Base-by-base conservation (phyloP, 768 basidiomycete genomes). In the Asterophora lycoperdoides region DNA sequence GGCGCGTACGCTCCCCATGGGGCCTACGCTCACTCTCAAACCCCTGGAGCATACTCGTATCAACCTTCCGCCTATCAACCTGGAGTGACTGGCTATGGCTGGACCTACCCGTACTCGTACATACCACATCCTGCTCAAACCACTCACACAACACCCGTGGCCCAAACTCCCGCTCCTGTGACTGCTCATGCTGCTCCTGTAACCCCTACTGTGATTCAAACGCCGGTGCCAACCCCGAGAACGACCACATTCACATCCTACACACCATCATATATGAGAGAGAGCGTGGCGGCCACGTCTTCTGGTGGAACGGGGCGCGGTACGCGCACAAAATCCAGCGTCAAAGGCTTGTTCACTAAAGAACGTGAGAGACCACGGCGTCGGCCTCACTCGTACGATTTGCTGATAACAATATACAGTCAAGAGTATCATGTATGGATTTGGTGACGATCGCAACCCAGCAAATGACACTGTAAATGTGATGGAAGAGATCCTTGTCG, bases 401-500 rank as follows among this genome's bases (percentile, higher is more conserved):
- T 34, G 9, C 20, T 55, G 17, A 52, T 54, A 45, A 51, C 44
- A 43, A 42, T 20, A 51, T 55, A 47, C 57, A 91, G 91, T 93
- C 50, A 82, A 84, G 57, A 88, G 77, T 52, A 69, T 93, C 43
- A 92, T 93, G 91, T 94, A 92, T 60, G 92, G 89, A 23, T 96
- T 95, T 66, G 93, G 93, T 9, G 93, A 96, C 63, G 91, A 92
- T 61, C 76, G 86, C 13, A 88, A 90, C 56, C 89, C 92, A 0
- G 85, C 90, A 2, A 86, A 80, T 33, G 93, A 96, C 58, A 88
- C 89, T 0, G 88, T 93, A 20, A 85, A 81, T 55, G 87, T 94
- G 33, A 89, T 95, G 89, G 92, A 95, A 62, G 92, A 95, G 61
- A 92, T 95, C 45, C 69, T 95, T 43, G 79, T 93, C 36, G 91